Percentiles rank a stretch among this genome's conserved stretches.
Evolutionary conservation across 1,139 yeast species (phyloP).

Genomic region (Oligophagozyma castellii): DNA sequence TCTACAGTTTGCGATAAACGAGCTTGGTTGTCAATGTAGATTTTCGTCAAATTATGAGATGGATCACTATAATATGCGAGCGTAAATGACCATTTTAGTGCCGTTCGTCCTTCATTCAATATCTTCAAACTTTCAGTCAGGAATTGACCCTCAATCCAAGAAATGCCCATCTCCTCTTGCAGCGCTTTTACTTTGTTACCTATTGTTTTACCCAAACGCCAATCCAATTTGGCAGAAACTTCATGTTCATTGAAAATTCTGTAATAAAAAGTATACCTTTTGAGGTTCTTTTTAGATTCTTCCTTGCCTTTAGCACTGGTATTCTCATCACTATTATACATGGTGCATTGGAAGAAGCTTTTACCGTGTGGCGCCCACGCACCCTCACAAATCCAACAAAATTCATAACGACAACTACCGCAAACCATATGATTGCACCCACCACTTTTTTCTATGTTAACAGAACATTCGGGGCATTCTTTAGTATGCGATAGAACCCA

Average conservation of each 20-base stretch:
- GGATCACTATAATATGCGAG: conserved; percentile 54
- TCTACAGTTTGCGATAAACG: conserved; percentile 66
- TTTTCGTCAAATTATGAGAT: conserved; percentile 33
- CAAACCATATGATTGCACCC: conserved; percentile 97
- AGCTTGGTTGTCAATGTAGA: conserved; percentile 66
- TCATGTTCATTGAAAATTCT: conserved; percentile 68
- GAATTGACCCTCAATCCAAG: conserved; percentile 88
- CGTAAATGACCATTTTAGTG: conserved; percentile 86
- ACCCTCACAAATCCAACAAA: conserved; percentile 88
- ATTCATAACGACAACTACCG: conserved; percentile 58
- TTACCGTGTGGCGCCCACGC: conserved; percentile 66
- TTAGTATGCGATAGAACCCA: conserved; percentile 89
- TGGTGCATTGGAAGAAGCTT: conserved; percentile 47
- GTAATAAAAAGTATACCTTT: conserved; percentile 66
- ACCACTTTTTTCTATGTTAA: conserved; percentile 65
- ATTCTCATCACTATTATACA: conserved; percentile 34
- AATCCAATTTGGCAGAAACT: conserved; percentile 63
- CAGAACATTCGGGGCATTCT: conserved; percentile 49
- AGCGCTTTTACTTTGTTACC: conserved; percentile 51
- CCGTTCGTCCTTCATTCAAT: conserved; percentile 55
- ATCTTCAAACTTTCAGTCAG: conserved; percentile 57
- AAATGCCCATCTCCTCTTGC: conserved; percentile 49
- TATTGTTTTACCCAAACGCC: conserved; percentile 45
- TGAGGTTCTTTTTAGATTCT: conserved; percentile 32
- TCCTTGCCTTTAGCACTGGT: conserved; percentile 21